Conservation (phyloP, 2,329 filamentous ascomycete genomes). For the Beauveria sp. region DNA sequence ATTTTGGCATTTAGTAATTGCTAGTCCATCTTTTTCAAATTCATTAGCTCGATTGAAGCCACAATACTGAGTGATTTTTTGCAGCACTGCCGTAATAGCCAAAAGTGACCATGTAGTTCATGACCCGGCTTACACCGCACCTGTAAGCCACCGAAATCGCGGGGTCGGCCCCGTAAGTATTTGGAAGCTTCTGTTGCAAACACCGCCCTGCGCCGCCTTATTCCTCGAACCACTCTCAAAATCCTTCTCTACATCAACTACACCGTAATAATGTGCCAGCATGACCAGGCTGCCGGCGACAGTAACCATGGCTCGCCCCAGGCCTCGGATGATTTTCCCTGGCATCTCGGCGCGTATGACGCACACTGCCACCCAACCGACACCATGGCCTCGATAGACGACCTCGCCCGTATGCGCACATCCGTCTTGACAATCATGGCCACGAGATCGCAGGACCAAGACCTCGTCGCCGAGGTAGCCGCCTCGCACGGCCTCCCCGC, state of each 20-base stretch:
- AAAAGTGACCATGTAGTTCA: neutral
- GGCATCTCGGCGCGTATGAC: conserved; percentile 65
- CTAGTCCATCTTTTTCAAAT: no score
- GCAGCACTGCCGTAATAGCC: neutral
- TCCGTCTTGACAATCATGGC: conserved; percentile 67
- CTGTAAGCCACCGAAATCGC: neutral
- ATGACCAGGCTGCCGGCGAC: neutral
- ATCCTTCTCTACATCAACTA: neutral
- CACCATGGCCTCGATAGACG: conserved; percentile 54
- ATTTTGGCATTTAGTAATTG: no score
- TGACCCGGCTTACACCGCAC: neutral
- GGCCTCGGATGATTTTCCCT: conserved; percentile 45
- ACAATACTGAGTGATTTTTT: neutral
- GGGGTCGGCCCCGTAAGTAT: neutral
- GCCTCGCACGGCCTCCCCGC: conserved; percentile 42
- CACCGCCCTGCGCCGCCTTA: no score
- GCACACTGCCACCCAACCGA: conserved; percentile 83
- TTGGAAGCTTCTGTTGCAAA: neutral
- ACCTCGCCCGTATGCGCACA: conserved; percentile 58
- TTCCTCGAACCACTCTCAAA: neutral
- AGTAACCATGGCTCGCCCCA: neutral
- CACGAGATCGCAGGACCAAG: conserved; percentile 67
- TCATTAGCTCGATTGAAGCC: no score
- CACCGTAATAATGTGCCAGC: neutral
- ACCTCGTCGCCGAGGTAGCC: conserved; percentile 59